Evolutionary conservation across 2,329 filamentous ascomycete species (phyloP).

Genomic region (Akanthomyces dipterigenus): DNA sequence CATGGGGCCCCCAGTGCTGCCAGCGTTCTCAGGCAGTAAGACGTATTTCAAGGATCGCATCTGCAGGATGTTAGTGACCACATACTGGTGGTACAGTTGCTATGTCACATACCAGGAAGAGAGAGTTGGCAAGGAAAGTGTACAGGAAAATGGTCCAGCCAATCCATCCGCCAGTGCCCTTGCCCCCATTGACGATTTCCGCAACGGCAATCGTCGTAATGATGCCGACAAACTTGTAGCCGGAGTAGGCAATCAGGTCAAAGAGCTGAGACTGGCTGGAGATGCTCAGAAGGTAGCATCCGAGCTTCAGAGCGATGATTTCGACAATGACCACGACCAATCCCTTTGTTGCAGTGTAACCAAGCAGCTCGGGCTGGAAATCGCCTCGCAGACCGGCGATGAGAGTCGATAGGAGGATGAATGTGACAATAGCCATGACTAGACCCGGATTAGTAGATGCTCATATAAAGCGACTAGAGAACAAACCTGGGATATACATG

Average conservation of each 20-base stretch:
- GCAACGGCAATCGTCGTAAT: constrained; percentile 80
- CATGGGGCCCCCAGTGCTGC: constrained; percentile 58
- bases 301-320: constrained; percentile 83
- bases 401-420: constrained; percentile 88
- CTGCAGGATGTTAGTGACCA: constrained; percentile 36
- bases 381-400: constrained; percentile 83
- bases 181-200: constrained; percentile 69
- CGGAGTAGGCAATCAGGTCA: constrained; percentile 90
- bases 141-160: constrained; percentile 88
- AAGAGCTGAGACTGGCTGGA: constrained; percentile 89
- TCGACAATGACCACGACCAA: constrained; percentile 79
- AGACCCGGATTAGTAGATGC: neutral
- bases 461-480: neutral
- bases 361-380: constrained; percentile 90
- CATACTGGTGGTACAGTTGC: neutral
- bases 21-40: constrained; percentile 74
- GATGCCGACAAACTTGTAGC: constrained; percentile 97
- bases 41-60: constrained; percentile 95
- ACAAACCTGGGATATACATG: constrained; percentile 83
- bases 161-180: constrained; percentile 79
- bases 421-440: constrained; percentile 95
- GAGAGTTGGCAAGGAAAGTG: constrained; percentile 87
- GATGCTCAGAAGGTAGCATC: constrained; percentile 89
- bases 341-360: constrained; percentile 79
- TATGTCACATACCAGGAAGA: constrained; percentile 69